Conservation (phyloP, 768 basidiomycete species). For the Ephemerocybe angulata region DNA sequence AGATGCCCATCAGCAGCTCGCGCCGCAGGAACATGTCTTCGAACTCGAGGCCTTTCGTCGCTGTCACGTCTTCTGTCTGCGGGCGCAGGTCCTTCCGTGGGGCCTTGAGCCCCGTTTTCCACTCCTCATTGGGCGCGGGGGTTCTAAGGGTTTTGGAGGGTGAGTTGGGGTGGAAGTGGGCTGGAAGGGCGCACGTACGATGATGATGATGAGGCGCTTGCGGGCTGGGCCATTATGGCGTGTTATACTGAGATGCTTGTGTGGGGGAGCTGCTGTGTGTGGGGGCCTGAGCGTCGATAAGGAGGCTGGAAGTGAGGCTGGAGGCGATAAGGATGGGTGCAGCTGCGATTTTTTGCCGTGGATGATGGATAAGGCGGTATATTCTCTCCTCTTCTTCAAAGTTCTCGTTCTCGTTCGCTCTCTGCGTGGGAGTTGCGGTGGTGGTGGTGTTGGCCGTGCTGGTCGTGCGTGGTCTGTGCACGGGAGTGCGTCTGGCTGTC, state of each 20-base stretch:
- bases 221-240: slow-evolving; percentile 28
- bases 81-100: slow-evolving; percentile 91
- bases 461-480: too few relatives aligned
- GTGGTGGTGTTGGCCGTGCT: too few relatives aligned
- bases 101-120: slow-evolving; percentile 76
- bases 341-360: too few relatives aligned
- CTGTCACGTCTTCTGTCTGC: slow-evolving; percentile 96
- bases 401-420: too few relatives aligned
- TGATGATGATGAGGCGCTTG: slow-evolving; percentile 31
- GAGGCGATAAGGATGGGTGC: too few relatives aligned
- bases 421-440: too few relatives aligned
- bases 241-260: too few relatives aligned
- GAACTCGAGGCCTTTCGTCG: slow-evolving; percentile 91
- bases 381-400: too few relatives aligned
- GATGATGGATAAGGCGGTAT: too few relatives aligned
- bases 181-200: slow-evolving; percentile 18
- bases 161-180: background rate
- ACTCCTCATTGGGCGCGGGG: slow-evolving; percentile 42
- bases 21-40: slow-evolving; percentile 91
- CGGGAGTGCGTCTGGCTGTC: too few relatives aligned
- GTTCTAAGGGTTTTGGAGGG: slow-evolving; percentile 1
- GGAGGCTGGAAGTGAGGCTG: background rate
- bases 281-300: background rate
- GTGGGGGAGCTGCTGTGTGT: slow-evolving; percentile 3
- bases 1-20: slow-evolving; percentile 99